Base-by-base conservation (phyloP, 345 rosid species). In the Capsella bursapastoris region DNA sequence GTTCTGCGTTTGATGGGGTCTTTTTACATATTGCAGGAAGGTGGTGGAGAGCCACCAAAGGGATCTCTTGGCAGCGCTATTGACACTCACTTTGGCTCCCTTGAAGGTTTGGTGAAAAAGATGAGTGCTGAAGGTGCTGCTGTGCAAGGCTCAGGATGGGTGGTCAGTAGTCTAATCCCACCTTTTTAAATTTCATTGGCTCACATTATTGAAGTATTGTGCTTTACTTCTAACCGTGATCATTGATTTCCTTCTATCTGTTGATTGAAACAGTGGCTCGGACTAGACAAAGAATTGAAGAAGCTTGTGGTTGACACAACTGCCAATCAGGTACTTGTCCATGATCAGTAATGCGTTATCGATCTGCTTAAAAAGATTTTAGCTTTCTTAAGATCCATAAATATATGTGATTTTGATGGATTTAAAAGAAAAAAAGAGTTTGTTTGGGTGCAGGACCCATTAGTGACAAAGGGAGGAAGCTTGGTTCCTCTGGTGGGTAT, bases 131-230 rank as follows among this genome's bases (percentile, higher is more conserved):
- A 95, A 77, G 97, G 97, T 82, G 97, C 97, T 78, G 93, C 96
- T 71, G 3, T 95, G 25, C 99, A 95, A 83, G 99, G 99, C 57
- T 95, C 97, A 8, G 99, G 99, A 80, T 95, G 99, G 99, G 97
- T 95, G 97, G 97, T 92, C 70, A 73, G 96, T 73, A 55, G 2
- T 76, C 78, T 44, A 37, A 14, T 28, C 60, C 58, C 43, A 37
- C 15, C 29, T 47, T n/a, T 16, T 11, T 6, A 8, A 4, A 12
- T 41, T 10, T 61, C 59, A 0, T 61, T 3, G 0, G 5, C 2
- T 59, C 68, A 7, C 16, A 15, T 50, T 78, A 14, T 38, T 48
- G 16, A 40, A 1, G 45, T 55, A 22, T 55, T 28, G 41, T 45
- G 35, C 13, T 27, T 52, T 7, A 2, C 40, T 38, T 31, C 0